A percentile compares a stretch with the other conserved stretches of the same genome.
phyloP scores from a whole-genome alignment of 345 rosid genomes.

The Viola odorata region DNA sequence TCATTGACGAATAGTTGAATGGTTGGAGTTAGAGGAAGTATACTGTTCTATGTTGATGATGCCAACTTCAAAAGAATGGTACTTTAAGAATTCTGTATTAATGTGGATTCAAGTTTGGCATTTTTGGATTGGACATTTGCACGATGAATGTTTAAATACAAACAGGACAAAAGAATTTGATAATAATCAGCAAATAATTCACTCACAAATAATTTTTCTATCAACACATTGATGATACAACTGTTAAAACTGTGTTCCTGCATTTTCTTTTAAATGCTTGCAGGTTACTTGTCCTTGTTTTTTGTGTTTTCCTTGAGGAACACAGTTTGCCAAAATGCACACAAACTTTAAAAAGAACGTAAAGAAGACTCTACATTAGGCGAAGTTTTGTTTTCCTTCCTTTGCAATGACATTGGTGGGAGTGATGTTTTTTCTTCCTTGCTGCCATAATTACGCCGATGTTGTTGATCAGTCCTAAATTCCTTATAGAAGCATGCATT shows the following conservation, averaged over 20 bases:
- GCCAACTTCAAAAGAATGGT: no score
- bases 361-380: background rate
- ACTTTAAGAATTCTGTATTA: no score
- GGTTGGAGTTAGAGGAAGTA: no score
- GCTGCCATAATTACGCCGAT: background rate
- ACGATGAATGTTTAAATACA: background rate
- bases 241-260: slow-evolving; percentile 7
- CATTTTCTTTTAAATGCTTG: background rate
- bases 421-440: background rate
- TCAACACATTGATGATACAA: background rate
- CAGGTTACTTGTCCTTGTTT: background rate
- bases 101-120: no score
- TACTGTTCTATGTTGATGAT: no score
- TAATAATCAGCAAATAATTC: background rate
- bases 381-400: no score
- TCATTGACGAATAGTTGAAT: no score
- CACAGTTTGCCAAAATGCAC: background rate
- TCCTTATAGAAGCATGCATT: background rate
- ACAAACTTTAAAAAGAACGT: background rate
- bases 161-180: background rate
- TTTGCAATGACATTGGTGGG: no score
- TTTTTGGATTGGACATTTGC: no score
- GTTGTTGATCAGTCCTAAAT: no score
- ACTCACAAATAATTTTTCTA: slow-evolving; percentile 4
- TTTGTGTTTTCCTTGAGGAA: background rate